Percentiles rank a stretch among this genome's conserved stretches.
Evolutionary conservation across 108 stramenopile species (phyloP).

Genomic region (Cyclostephanos tholiformis): DNA sequence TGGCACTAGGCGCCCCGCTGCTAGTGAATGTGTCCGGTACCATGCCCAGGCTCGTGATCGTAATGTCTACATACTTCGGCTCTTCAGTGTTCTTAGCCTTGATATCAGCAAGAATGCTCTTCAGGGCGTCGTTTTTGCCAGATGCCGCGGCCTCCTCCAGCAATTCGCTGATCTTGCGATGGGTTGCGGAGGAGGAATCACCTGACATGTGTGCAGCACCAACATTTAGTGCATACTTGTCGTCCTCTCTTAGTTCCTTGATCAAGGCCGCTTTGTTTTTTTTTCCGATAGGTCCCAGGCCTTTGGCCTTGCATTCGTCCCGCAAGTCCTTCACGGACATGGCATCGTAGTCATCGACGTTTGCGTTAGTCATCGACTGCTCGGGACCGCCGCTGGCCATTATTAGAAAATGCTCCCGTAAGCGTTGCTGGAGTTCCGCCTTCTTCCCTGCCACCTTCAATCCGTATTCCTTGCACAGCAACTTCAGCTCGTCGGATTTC

Average conservation of each 20-base stretch:
- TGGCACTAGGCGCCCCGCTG: slow-evolving; percentile 88
- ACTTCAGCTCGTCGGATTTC: slow-evolving; percentile 81
- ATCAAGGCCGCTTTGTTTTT: slow-evolving; percentile 62
- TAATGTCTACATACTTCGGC: slow-evolving; percentile 85
- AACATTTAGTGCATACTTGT: slow-evolving; percentile 49
- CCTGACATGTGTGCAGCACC: slow-evolving; percentile 27
- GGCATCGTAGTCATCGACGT: slow-evolving; percentile 66
- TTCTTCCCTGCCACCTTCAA: slow-evolving; percentile 89
- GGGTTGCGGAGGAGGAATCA: slow-evolving; percentile 17
- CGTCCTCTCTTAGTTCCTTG: slow-evolving; percentile 61
- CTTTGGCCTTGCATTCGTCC: slow-evolving; percentile 58
- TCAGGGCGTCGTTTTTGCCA: slow-evolving; percentile 49
- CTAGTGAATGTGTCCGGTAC: slow-evolving; percentile 81
- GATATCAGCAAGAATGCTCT: slow-evolving; percentile 57
- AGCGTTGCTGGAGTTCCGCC: slow-evolving; percentile 67
- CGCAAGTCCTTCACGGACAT: slow-evolving; percentile 80
- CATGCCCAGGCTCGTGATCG: slow-evolving; percentile 83
- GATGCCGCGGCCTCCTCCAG: slow-evolving; percentile 57
- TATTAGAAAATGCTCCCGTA: slow-evolving; percentile 70
- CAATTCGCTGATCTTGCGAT: slow-evolving; percentile 59
- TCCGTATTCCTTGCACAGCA: slow-evolving; percentile 80
- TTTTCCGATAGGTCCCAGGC: slow-evolving; percentile 48
- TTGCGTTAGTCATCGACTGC: background rate
- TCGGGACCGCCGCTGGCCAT: slow-evolving; percentile 13
- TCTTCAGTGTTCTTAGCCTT: slow-evolving; percentile 57